phyloP scores from a whole-genome alignment of 768 basidiomycete genomes.

The Leccinum boreale region DNA sequence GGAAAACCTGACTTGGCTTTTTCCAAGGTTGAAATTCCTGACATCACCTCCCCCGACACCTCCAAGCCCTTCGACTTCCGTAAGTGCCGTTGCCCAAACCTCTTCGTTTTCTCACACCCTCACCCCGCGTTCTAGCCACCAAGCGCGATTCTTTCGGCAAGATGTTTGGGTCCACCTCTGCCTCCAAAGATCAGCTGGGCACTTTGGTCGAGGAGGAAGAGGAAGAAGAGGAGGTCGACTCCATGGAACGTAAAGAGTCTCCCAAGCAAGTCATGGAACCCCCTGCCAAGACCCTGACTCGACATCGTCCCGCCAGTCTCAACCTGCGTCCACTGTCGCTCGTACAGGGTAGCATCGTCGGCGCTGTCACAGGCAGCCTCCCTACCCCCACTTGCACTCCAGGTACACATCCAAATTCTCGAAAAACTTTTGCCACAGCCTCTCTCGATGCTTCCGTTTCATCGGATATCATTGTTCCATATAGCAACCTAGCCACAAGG shows the following conservation, averaged over 20 bases:
- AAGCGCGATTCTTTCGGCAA: conserved; percentile 83
- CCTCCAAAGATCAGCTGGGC: conserved; percentile 71
- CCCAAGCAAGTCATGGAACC: conserved; percentile 27
- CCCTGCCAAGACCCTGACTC: conserved; percentile 40
- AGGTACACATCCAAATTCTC: conserved; percentile 40
- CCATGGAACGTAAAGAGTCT: conserved; percentile 10
- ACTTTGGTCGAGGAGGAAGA: conserved; percentile 87
- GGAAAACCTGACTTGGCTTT: conserved; percentile 72
- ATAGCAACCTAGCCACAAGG: conserved; percentile 15
- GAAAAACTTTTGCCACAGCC: conserved; percentile 28
- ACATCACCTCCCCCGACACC: conserved; percentile 58
- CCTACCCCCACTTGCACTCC: conserved; percentile 58
- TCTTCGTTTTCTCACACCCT: neutral
- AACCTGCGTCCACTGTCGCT: conserved; percentile 72
- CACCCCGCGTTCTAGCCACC: conserved; percentile 40
- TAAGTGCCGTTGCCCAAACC: conserved; percentile 36
- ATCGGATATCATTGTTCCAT: conserved; percentile 9
- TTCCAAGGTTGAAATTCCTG: conserved; percentile 81
- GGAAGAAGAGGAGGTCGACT: conserved; percentile 71
- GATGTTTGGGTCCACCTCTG: conserved; percentile 54
- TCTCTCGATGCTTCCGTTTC: conserved; percentile 24
- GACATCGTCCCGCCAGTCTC: conserved; percentile 63
- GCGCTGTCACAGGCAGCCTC: conserved; percentile 35
- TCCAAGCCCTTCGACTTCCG: conserved; percentile 65
- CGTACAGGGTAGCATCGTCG: conserved; percentile 48